Conservation (phyloP, 2,329 filamentous ascomycete species). For the Ophidiomyces ophidiicola region DNA sequence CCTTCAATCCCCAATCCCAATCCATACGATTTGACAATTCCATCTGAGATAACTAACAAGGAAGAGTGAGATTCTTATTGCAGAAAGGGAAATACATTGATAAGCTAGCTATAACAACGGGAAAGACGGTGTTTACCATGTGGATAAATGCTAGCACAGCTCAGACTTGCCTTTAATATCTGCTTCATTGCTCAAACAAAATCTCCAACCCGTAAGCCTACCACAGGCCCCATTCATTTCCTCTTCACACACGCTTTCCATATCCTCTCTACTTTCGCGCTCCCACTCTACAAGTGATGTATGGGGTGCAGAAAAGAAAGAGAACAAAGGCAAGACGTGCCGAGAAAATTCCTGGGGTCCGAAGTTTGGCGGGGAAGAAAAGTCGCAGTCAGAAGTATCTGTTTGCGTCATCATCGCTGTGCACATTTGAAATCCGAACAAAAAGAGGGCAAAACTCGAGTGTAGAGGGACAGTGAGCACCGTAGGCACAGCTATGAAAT, state of each 20-base stretch:
- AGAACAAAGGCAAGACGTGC: neutral
- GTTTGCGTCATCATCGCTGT: conserved; percentile 15
- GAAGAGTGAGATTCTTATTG: no score
- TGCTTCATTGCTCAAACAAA: no score
- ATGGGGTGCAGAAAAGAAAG: conserved; percentile 1
- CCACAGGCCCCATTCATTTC: neutral
- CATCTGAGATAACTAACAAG: neutral
- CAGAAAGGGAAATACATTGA: no score
- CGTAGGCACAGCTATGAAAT: conserved; percentile 20
- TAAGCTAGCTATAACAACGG: no score
- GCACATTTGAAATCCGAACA: neutral
- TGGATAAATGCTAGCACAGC: conserved; percentile 19
- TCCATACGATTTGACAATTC: neutral
- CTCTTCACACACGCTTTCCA: neutral
- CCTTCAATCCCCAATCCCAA: neutral
- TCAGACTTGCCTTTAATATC: conserved; percentile 28
- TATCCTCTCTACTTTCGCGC: neutral
- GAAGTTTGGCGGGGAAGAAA: neutral
- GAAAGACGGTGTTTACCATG: no score
- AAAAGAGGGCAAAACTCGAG: neutral
- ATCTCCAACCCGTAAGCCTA: no score
- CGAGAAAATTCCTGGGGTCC: neutral
- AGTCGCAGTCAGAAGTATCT: conserved; percentile 15
- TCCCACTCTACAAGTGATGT: conserved; percentile 7
- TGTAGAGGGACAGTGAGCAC: neutral